Evolutionary conservation across 257 asterid genomes (phyloP).

Genomic region (Cinchona pubescens): DNA sequence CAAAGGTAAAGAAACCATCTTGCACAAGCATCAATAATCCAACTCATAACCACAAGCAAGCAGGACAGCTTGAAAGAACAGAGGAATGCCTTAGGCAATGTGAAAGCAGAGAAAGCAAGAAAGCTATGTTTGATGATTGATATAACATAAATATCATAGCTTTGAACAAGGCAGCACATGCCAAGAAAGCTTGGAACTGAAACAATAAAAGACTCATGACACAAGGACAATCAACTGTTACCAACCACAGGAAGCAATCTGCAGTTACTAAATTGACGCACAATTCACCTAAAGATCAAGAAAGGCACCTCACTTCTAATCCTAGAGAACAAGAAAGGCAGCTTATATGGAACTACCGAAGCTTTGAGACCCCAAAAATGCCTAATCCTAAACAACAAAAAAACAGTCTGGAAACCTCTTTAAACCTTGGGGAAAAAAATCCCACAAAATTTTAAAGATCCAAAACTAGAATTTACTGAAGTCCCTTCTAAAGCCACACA

Average conservation of each 20-base stretch:
- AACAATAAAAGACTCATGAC: conserved; percentile 27
- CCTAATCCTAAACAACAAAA: not conserved
- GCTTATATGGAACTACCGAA: not conserved
- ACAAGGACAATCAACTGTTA: conserved; percentile 36
- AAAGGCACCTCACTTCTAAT: conserved; percentile 32
- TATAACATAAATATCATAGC: conserved; percentile 22
- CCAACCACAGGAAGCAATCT: conserved; percentile 46
- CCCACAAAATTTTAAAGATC: conserved; percentile 1
- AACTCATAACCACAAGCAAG: conserved; percentile 8
- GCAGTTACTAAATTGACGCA: conserved; percentile 30
- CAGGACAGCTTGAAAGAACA: not conserved
- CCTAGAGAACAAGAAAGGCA: not conserved
- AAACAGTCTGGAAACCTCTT: not conserved
- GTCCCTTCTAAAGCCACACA: not conserved
- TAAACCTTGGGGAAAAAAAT: not conserved
- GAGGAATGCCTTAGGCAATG: conserved; percentile 17
- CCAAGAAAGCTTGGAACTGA: conserved; percentile 51
- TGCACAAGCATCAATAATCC: not conserved
- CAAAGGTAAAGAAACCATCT: not conserved
- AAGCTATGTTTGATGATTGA: conserved; percentile 7
- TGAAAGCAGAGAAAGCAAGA: conserved; percentile 6
- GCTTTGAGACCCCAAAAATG: not conserved
- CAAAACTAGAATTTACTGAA: conserved; percentile 2
- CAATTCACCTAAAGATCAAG: conserved; percentile 46
- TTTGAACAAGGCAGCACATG: conserved; percentile 57